A percentile compares a stretch with the other conserved stretches of the same genome.
Conservation (phyloP, 2,329 filamentous ascomycete species). For the Pleurostoma richardsiae region DNA sequence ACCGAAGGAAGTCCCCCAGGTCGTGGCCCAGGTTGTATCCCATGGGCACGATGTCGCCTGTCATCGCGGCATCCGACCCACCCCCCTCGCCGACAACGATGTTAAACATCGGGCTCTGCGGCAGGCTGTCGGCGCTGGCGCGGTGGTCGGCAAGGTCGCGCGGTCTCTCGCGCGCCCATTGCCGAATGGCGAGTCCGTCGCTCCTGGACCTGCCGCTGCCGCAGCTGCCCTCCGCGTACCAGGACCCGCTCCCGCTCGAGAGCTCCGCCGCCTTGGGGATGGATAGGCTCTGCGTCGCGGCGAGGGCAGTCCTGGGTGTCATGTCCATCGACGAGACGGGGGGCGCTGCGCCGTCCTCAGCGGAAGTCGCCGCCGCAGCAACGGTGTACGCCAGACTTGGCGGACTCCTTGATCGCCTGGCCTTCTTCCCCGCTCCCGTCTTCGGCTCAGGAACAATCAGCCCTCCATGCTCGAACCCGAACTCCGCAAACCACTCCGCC, state of each 20-base stretch:
- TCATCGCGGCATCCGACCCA: slow-evolving; percentile 21
- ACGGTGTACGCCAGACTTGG: slow-evolving; percentile 1
- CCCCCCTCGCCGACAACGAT: slow-evolving; percentile 35
- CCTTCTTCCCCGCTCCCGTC: slow-evolving; percentile 1
- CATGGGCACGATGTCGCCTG: slow-evolving; percentile 45
- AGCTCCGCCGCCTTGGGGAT: slow-evolving; percentile 30
- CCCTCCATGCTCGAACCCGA: slow-evolving; percentile 40
- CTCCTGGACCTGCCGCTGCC: slow-evolving; percentile 6
- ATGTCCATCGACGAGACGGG: slow-evolving; percentile 4
- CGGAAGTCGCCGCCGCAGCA: not conserved
- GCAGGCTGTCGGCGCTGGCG: slow-evolving; percentile 36
- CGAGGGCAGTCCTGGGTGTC: slow-evolving; percentile 7
- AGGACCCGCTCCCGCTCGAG: slow-evolving; percentile 19
- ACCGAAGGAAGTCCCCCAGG: slow-evolving; percentile 52
- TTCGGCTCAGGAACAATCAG: slow-evolving; percentile 21
- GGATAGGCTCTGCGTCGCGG: slow-evolving; percentile 26
- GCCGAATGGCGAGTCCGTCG: slow-evolving; percentile 24
- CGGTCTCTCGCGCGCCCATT: slow-evolving; percentile 29
- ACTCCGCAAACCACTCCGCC: slow-evolving; percentile 44
- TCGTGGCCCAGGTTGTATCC: slow-evolving; percentile 57
- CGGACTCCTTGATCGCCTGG: not conserved
- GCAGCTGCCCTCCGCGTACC: slow-evolving; percentile 20
- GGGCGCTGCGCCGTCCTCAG: not conserved
- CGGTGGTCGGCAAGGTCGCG: slow-evolving; percentile 22
- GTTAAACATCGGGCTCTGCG: slow-evolving; percentile 46